Conservation (phyloP, 306 rosid genomes). For the Corylus americana region DNA sequence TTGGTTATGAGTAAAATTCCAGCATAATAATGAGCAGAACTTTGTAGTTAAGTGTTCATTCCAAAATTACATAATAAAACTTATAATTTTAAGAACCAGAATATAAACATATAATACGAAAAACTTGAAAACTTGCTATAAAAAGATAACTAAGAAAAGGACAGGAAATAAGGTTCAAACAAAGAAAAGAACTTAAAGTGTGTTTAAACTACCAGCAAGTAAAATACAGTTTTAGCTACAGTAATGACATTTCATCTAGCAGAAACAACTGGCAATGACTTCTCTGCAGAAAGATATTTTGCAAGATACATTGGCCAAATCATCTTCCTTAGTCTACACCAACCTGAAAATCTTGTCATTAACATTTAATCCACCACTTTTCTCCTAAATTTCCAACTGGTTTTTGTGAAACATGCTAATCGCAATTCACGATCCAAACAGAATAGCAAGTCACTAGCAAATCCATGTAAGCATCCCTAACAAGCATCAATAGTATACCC, state of each 20-base stretch:
- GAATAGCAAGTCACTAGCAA: not conserved
- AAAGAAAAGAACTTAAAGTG: not conserved
- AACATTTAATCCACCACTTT: not conserved
- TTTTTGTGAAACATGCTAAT: not conserved
- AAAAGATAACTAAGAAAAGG: not conserved
- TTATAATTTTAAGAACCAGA: not conserved
- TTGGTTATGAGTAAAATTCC: not conserved
- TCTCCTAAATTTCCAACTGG: not conserved
- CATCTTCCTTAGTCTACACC: not conserved
- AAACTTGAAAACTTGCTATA: not conserved
- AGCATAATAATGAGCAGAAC: not conserved
- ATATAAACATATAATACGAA: not conserved
- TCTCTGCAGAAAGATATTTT: not conserved
- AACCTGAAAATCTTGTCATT: not conserved
- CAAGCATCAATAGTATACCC: not conserved
- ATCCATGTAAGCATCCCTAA: not conserved
- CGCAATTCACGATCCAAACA: too few species aligned
- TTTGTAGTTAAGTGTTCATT: not conserved
- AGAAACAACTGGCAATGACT: slow-evolving; percentile 1
- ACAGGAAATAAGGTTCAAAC: not conserved
- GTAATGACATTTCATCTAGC: not conserved
- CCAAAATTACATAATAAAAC: not conserved
- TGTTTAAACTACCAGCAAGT: not conserved
- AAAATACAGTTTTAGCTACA: not conserved
- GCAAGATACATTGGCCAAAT: not conserved